Conservation (phyloP, 2,329 filamentous ascomycete species). For the Ophiostoma sp. region DNA sequence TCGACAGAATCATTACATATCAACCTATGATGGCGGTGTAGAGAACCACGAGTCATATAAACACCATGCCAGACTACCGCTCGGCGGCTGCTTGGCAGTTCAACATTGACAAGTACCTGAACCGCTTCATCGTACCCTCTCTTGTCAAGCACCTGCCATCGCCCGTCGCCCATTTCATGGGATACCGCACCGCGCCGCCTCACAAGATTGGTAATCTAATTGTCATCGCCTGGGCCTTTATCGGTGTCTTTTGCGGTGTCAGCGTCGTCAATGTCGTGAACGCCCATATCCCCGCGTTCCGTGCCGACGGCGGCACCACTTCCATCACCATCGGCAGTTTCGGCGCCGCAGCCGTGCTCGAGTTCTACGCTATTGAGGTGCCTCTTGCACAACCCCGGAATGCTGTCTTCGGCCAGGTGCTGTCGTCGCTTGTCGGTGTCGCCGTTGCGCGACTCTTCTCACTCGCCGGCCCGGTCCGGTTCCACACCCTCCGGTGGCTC, state of each 20-base stretch:
- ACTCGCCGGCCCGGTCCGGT: conserved; percentile 36
- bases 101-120: conserved; percentile 71
- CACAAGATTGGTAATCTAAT: conserved; percentile 51
- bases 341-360: conserved; percentile 69
- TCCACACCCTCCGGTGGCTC: conserved; percentile 54
- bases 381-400: conserved; percentile 70
- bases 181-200: conserved; percentile 45
- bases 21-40: neutral
- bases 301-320: conserved; percentile 39
- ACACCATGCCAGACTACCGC: conserved; percentile 1
- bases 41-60: neutral
- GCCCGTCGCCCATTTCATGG: conserved; percentile 62
- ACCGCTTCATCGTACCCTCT: conserved; percentile 62
- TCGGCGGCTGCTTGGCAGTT: conserved; percentile 46
- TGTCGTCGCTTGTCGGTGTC: conserved; percentile 57
- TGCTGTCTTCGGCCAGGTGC: conserved; percentile 59
- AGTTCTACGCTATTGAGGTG: conserved; percentile 66
- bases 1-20: neutral
- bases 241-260: conserved; percentile 60
- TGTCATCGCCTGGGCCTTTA: conserved; percentile 55
- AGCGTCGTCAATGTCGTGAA: conserved; percentile 54
- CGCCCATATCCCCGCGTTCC: conserved; percentile 49
- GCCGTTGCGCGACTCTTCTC: conserved; percentile 60
- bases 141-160: conserved; percentile 59
- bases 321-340: conserved; percentile 65